phyloP scores from a whole-genome alignment of 176 grass and related monocot genomes.

The Cymbopogon citratus region DNA sequence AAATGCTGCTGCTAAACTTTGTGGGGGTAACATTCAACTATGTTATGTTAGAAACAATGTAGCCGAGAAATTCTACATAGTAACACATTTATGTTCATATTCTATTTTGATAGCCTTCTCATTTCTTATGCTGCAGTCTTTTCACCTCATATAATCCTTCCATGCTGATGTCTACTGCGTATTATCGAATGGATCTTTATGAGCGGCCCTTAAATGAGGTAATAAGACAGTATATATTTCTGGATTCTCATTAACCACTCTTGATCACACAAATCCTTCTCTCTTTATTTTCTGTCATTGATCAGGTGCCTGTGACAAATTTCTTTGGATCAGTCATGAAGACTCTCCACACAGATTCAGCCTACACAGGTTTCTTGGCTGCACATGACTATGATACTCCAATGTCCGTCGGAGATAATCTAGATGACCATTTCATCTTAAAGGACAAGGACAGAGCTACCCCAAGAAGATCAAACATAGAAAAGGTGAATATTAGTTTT shows the following conservation, averaged over 20 bases:
- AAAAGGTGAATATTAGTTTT: too few species aligned
- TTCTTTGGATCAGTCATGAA: conserved; percentile 99
- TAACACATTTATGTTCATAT: not conserved
- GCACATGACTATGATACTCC: conserved; percentile 25
- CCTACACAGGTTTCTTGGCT: conserved; percentile 59
- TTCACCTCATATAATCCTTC: conserved; percentile 91
- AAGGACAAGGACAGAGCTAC: conserved; percentile 34
- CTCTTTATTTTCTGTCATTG: conserved; percentile 13
- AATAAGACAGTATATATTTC: conserved; percentile 25
- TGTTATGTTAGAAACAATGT: conserved; percentile 5
- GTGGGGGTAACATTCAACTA: conserved; percentile 10
- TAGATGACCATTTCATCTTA: conserved; percentile 22
- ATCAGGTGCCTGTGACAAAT: conserved; percentile 91
- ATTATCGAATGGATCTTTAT: conserved; percentile 94
- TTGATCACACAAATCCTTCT: conserved; percentile 1
- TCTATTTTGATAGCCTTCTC: conserved; percentile 10
- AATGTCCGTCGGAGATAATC: conserved; percentile 15
- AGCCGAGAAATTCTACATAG: not conserved
- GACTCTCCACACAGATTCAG: conserved; percentile 76
- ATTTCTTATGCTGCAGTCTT: conserved; percentile 56
- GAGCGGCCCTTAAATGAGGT: conserved; percentile 63
- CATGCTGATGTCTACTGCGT: conserved; percentile 84
- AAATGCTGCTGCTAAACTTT: conserved; percentile 5
- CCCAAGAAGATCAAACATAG: too few species aligned
- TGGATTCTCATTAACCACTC: conserved; percentile 5